A percentile compares a stretch with the other conserved stretches of the same genome.
phyloP scores from a whole-genome alignment of 805 yeast species.

The Jamesozyma hellenica region DNA sequence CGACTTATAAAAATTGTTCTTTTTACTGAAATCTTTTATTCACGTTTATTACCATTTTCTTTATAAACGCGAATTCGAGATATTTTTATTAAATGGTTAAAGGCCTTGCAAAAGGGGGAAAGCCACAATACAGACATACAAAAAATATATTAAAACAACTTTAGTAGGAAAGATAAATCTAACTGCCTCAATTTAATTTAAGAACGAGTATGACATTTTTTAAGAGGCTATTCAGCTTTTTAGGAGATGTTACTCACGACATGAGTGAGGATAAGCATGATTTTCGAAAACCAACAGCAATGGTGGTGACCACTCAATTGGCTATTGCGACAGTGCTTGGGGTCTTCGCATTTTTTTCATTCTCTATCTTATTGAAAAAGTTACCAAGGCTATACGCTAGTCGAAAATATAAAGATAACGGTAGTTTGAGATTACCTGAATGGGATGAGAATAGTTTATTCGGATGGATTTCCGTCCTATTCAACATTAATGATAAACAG shows the following conservation, averaged over 20 bases:
- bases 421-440: conserved; percentile 22
- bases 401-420: conserved; percentile 35
- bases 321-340: conserved; percentile 64
- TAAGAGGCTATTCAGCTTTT: too few relatives aligned
- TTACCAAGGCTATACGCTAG: conserved; percentile 84
- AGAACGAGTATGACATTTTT: too few relatives aligned
- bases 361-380: conserved; percentile 58
- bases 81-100: too few relatives aligned
- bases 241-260: neutral
- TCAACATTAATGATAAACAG: conserved; percentile 58
- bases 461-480: conserved; percentile 72
- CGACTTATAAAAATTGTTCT: too few relatives aligned
- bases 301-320: conserved; percentile 72
- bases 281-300: conserved; percentile 30
- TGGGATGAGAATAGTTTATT: conserved; percentile 42
- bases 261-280: conserved; percentile 22
- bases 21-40: too few relatives aligned
- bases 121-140: too few relatives aligned
- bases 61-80: too few relatives aligned
- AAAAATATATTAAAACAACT: too few relatives aligned
- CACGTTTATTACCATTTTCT: too few relatives aligned
- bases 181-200: too few relatives aligned
- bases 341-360: conserved; percentile 50
- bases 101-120: too few relatives aligned
- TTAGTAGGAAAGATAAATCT: too few relatives aligned